Evolutionary conservation across 352 stramenopile genomes (phyloP).

Genomic region (Phytophthora cactorum): DNA sequence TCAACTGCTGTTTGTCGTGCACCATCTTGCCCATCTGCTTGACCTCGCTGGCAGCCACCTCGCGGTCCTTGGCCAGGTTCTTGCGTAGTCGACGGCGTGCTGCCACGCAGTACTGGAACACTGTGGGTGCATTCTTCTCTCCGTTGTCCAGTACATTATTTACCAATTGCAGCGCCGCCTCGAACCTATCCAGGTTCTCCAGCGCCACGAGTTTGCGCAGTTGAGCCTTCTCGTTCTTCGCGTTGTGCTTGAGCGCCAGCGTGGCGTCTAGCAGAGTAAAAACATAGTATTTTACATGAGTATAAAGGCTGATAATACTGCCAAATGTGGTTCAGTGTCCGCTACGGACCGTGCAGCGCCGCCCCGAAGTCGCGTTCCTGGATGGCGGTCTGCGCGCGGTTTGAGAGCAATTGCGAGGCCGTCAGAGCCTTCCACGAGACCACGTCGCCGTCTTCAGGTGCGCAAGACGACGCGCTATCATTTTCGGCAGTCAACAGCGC

Average conservation of each 20-base stretch:
- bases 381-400: constrained; percentile 72
- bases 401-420: constrained; percentile 59
- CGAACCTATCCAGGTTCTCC: constrained; percentile 85
- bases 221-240: constrained; percentile 69
- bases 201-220: constrained; percentile 65
- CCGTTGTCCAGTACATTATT: constrained; percentile 49
- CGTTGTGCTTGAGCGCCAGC: constrained; percentile 57
- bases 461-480: constrained; percentile 5
- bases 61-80: constrained; percentile 56
- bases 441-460: neutral
- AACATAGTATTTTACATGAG: constrained; percentile 5
- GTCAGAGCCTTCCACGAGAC: constrained; percentile 28
- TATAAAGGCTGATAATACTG: neutral
- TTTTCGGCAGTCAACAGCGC: constrained; percentile 23
- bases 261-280: constrained; percentile 46
- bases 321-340: neutral
- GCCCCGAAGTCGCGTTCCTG: constrained; percentile 77
- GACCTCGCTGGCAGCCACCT: constrained; percentile 55
- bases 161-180: constrained; percentile 56
- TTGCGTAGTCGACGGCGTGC: constrained; percentile 59
- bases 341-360: constrained; percentile 52
- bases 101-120: constrained; percentile 67
- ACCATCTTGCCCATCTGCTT: constrained; percentile 78
- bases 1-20: constrained; percentile 77
- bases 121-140: constrained; percentile 27